Base-by-base conservation (phyloP, 441 rosid genomes). In the Brassica balearica region DNA sequence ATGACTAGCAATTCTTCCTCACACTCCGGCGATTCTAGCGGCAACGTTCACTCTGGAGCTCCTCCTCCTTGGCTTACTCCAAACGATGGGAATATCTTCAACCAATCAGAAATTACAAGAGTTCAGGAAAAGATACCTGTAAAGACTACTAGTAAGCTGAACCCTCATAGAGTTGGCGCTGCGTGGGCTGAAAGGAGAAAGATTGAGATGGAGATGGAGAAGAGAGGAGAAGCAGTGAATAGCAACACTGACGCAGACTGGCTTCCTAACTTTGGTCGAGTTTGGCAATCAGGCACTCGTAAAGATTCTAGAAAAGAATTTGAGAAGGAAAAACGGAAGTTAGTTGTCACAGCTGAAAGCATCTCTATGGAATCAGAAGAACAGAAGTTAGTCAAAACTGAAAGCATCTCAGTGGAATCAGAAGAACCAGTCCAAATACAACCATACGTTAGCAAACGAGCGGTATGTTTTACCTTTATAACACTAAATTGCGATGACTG, bases 211-310 rank as follows among this genome's bases (percentile, higher is more conserved):
- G 97, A 92, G 80, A 91, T 83, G 94, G 98, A 93, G 88, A 85
- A 85, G 82, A 88, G 85, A 84, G 97, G 98, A 71, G 92, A 84
- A 72, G 76, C 80, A 60, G 80, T 77, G 60, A 85, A 81, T 81
- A 82, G 81, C 71, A 85, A 82, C 48, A 76, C 68, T 75, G 89
- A 85, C 77, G 75, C 90, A 72, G 82, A 86, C 84, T 96, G 98
- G 98, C 98, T 94, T 82, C 98, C 98, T 19, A 88, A 92, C 77
- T 94, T 96, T 82, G 98, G 98, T 78, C 88, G 98, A 74, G 98
- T 96, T 81, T 96, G 99, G 98, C 97, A 96, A 81, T 90, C 96
- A 62, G 97, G 97, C 72, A 88, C 89, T 73, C 82, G 97, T 53
- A 96, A 86, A 83, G 96, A 91, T 81, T 94, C 97, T 14, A 86